Evolutionary conservation across 2,329 filamentous ascomycete species (phyloP).

Genomic region (Penicillium hesseltinei): DNA sequence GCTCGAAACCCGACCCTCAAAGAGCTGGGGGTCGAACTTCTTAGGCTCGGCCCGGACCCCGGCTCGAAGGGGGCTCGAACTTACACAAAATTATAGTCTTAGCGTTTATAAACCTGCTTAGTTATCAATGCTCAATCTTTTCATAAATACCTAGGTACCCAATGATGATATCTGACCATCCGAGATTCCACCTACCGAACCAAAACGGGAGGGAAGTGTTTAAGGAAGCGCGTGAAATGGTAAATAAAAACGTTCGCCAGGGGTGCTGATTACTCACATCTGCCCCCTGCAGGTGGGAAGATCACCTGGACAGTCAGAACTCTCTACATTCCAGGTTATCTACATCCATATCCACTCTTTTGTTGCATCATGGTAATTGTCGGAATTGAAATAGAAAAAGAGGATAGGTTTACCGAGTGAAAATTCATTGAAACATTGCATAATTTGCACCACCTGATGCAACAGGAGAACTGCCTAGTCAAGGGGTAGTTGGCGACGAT

Average conservation of each 20-base stretch:
- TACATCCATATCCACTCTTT: neutral
- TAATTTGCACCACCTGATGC: neutral
- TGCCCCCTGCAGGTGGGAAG: neutral
- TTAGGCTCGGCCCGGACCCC: too few species aligned
- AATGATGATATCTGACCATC: neutral
- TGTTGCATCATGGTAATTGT: neutral
- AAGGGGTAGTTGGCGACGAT: neutral
- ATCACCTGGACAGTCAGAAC: neutral
- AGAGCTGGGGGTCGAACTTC: too few species aligned
- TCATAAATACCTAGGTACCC: neutral
- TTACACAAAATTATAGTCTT: too few species aligned
- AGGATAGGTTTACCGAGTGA: neutral
- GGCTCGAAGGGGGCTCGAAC: too few species aligned
- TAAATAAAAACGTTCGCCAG: neutral
- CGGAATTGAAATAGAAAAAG: neutral
- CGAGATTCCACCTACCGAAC: neutral
- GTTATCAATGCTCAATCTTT: neutral
- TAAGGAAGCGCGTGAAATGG: neutral
- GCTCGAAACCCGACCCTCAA: too few species aligned
- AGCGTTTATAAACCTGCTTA: too few species aligned
- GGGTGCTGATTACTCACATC: neutral
- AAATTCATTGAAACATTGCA: neutral
- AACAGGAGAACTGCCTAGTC: neutral
- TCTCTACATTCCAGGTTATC: neutral
- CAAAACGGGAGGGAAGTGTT: neutral